Base-by-base conservation (phyloP, 2,329 filamentous ascomycete species). In the Myrmaecium sp. region DNA sequence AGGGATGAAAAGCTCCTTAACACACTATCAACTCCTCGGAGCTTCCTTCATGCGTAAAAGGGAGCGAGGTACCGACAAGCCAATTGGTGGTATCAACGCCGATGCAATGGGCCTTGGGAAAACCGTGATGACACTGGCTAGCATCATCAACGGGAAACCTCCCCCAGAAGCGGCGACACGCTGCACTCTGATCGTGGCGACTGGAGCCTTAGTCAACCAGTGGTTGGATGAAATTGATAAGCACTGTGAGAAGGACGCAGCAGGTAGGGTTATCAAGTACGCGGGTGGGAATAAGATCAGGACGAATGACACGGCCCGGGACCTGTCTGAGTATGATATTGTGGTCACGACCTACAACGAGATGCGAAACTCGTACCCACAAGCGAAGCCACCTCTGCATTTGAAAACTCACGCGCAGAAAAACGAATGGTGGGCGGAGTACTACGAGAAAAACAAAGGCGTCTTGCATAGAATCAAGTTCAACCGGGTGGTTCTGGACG, bases 401-500 rank as follows among this genome's bases (percentile, higher is more conserved):
- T 40, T 49, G 4, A 42, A 47, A 13, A 56, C 51, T 0, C 39
- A 55, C 0, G 36, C 50, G 0, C 31, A 53, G 6, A 51, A 60
- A 12, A 51, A 62, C 0, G 31, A 38, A 0, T 62, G 47, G 39
- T 58, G 52, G 46, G 32, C 36, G 7, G 11, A 36, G 0, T 32
- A 42, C 0, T 58, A 39, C 5, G 37, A 44, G 2, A 32, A 40
- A 0, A 25, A 50, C 0, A 39, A 54, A 3, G 30, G 49, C 1
- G 21, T 39, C 3, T 30, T 52, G 2, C 49, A 52, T 25, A 30
- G 37, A 6, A 43, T 47, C 25, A 19, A 30, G 7, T 51, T 47
- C 49, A 56, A 63, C 21, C 47, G 69, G 2, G 32, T 73, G 3
- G 54, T 72, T 2, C 45, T 72, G 0, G 68, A 73, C 23, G 68